phyloP scores from a whole-genome alignment of 2,329 filamentous ascomycete genomes.

The Alternaria ventricosa region DNA sequence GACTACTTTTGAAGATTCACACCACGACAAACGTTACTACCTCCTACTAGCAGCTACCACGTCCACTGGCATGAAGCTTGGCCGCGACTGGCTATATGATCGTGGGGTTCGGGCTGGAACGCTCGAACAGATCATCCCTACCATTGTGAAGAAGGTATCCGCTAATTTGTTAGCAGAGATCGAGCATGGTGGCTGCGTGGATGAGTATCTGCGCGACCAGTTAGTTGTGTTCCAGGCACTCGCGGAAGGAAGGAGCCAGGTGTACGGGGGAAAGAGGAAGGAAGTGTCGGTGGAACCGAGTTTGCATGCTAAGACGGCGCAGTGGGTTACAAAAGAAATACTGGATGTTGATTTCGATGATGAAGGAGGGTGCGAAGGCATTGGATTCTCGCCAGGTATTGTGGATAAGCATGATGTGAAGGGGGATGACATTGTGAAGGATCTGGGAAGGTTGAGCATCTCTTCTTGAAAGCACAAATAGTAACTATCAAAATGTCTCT shows the following conservation, averaged over 20 bases:
- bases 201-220: slow-evolving; percentile 64
- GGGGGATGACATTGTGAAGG: not conserved
- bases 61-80: slow-evolving; percentile 56
- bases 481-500: too few relatives aligned
- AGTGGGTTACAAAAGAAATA: slow-evolving; percentile 52
- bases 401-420: not conserved
- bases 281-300: slow-evolving; percentile 41
- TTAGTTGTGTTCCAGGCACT: slow-evolving; percentile 66
- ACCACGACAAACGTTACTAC: slow-evolving; percentile 57
- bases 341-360: slow-evolving; percentile 50
- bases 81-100: slow-evolving; percentile 59
- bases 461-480: not conserved
- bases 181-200: slow-evolving; percentile 57
- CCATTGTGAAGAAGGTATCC: slow-evolving; percentile 54
- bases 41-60: slow-evolving; percentile 63
- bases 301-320: slow-evolving; percentile 55
- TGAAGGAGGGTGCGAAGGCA: slow-evolving; percentile 45
- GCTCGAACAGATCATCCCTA: slow-evolving; percentile 33
- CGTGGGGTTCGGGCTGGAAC: slow-evolving; percentile 28
- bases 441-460: not conserved
- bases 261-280: slow-evolving; percentile 39
- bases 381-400: slow-evolving; percentile 30
- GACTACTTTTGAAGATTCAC: slow-evolving; percentile 51
- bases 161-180: slow-evolving; percentile 56
- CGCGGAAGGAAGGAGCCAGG: slow-evolving; percentile 51